Evolutionary conservation across 352 stramenopile species (phyloP), one percentile per base, ranked within the genome.

Genomic region (Globisporangium viniferum): DNA sequence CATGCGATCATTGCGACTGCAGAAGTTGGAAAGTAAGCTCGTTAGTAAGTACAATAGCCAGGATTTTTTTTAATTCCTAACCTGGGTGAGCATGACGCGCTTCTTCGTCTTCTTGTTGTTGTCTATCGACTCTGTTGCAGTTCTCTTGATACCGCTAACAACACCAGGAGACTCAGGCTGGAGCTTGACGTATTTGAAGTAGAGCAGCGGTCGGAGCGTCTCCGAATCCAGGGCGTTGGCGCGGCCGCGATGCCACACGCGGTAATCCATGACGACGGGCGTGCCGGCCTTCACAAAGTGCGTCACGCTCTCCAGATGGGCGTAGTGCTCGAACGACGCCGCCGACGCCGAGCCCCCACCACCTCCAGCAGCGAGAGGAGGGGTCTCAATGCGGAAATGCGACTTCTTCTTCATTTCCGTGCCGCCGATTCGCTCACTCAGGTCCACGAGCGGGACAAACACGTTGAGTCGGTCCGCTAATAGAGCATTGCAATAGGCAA

Each of bases 231-330:
- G 84, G 31, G 69, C 70, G 62, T 93, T 93, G 2, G 80, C 77
- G 4, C 78, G 55, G 14, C 85, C 85, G 18, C 85, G 85, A 48
- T 93, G 85, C 85, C 85, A 93, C 22, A 92, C 79, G 27, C 85
- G 80, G 49, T 93, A 93, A 78, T 93, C 85, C 85, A 93, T 93
- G 59, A 86, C 46, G 1, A 92, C 54, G 0, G 84, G 81, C 33
- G 80, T 92, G 6, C 84, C 84, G 1, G 81, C 83, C 24, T 71
- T 51, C n/a, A 90, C 79, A 49, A 67, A 74, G 12, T 80, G 72
- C n/a, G 73, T 86, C 44, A 88, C 73, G 69, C 83, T 90, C 20
- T 76, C 67, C 9, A 91, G 59, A 53, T 87, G 69, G 18, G 58
- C 64, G 66, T 91, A 91, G 29, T 71, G 73, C 53, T 81, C 69